Evolutionary conservation across 1,139 yeast genomes (phyloP).

Genomic region (Taphrina deformans): DNA sequence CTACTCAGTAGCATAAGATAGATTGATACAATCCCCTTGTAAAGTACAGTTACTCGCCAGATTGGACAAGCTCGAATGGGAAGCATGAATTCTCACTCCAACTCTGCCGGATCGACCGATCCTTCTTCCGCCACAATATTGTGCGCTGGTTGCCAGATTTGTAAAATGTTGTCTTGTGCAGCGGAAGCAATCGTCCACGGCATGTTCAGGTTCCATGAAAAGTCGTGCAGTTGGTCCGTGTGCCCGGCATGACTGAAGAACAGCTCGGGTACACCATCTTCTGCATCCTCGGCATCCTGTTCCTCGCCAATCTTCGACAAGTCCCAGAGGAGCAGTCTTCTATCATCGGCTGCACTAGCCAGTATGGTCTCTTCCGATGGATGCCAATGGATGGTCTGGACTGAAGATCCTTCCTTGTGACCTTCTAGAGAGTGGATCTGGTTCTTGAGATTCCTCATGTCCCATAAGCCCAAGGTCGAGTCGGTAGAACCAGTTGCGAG

Average conservation of each 20-base stretch:
- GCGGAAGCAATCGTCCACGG: conserved; percentile 80
- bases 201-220: conserved; percentile 64
- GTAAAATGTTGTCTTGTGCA: conserved; percentile 84
- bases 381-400: conserved; percentile 78
- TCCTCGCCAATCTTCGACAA: conserved; percentile 50
- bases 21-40: not conserved
- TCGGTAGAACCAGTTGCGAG: conserved; percentile 69
- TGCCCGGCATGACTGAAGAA: conserved; percentile 87
- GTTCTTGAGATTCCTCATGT: conserved; percentile 53
- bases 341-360: conserved; percentile 74
- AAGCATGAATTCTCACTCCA: not conserved
- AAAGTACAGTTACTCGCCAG: not conserved
- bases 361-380: conserved; percentile 60
- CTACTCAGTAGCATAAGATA: not conserved
- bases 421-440: conserved; percentile 47
- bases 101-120: conserved; percentile 19
- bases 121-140: conserved; percentile 30
- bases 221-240: conserved; percentile 79
- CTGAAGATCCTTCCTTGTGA: conserved; percentile 54
- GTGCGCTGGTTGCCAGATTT: conserved; percentile 60
- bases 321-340: conserved; percentile 71
- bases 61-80: no score
- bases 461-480: conserved; percentile 69
- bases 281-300: conserved; percentile 48
- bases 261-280: conserved; percentile 50